A percentile compares a stretch with the other conserved stretches of the same genome.
Conservation (phyloP, 78 protist genomes). For the Protostelium mycophagum region DNA sequence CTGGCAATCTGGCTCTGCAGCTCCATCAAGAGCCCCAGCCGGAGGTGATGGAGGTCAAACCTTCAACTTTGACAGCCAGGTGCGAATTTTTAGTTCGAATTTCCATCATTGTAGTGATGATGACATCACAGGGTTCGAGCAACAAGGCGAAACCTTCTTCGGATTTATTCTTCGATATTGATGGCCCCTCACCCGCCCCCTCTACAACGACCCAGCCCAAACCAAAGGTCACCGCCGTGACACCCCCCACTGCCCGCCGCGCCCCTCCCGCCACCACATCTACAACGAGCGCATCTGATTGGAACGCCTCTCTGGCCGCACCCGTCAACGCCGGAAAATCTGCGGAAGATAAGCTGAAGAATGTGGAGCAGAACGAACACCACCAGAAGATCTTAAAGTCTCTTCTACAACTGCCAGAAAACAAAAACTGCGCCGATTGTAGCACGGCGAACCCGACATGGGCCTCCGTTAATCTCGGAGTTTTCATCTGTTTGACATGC, state of each 20-base stretch:
- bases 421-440: constrained; percentile 58
- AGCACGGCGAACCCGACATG: constrained; percentile 63
- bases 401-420: constrained; percentile 12
- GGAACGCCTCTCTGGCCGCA: neutral
- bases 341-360: neutral
- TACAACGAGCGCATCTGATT: neutral
- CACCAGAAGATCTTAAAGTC: neutral
- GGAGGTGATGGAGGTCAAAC: no score
- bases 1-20: neutral
- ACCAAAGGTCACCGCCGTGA: neutral
- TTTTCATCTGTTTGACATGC: constrained; percentile 75
- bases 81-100: neutral
- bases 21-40: no score
- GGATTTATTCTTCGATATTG: neutral
- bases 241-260: neutral
- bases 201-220: no score
- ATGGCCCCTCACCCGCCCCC: no score
- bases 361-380: constrained; percentile 4
- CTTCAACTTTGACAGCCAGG: neutral
- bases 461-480: constrained; percentile 70
- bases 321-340: neutral
- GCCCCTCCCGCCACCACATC: neutral
- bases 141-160: neutral
- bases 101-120: neutral
- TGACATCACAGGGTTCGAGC: neutral